phyloP scores from a whole-genome alignment of 2,329 filamentous ascomycete species.

The Penicillium sp. region DNA sequence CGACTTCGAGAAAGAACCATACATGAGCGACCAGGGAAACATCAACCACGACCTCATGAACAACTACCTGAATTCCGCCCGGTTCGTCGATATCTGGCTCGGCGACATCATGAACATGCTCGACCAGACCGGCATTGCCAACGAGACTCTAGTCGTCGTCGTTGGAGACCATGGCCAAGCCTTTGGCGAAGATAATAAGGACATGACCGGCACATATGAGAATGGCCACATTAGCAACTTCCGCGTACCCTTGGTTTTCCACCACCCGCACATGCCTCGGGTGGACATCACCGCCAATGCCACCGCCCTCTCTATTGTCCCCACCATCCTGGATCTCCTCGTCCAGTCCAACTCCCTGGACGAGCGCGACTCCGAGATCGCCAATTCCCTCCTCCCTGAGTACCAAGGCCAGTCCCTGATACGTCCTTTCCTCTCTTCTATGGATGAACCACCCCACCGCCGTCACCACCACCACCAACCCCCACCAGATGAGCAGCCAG shows the following conservation, averaged over 20 bases:
- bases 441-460: constrained; percentile 21
- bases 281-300: constrained; percentile 45
- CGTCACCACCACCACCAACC: background rate
- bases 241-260: constrained; percentile 47
- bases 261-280: constrained; percentile 47
- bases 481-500: background rate
- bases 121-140: constrained; percentile 46
- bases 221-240: constrained; percentile 50
- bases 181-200: constrained; percentile 45
- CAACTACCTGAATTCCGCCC: constrained; percentile 47
- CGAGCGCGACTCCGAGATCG: constrained; percentile 34
- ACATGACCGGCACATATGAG: constrained; percentile 45
- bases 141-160: constrained; percentile 50
- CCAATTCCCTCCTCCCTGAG: constrained; percentile 43
- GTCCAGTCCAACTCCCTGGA: constrained; percentile 44
- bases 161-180: constrained; percentile 50
- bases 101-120: constrained; percentile 45
- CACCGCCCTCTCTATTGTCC: constrained; percentile 46
- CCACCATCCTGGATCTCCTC: constrained; percentile 50
- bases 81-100: constrained; percentile 48
- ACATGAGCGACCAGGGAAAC: constrained; percentile 26
- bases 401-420: constrained; percentile 51
- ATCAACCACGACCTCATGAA: constrained; percentile 41
- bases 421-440: constrained; percentile 36
- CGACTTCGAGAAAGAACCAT: constrained; percentile 29